Conservation (phyloP, 139 green algal genomes). For the Edaphochlamys debaryana region DNA sequence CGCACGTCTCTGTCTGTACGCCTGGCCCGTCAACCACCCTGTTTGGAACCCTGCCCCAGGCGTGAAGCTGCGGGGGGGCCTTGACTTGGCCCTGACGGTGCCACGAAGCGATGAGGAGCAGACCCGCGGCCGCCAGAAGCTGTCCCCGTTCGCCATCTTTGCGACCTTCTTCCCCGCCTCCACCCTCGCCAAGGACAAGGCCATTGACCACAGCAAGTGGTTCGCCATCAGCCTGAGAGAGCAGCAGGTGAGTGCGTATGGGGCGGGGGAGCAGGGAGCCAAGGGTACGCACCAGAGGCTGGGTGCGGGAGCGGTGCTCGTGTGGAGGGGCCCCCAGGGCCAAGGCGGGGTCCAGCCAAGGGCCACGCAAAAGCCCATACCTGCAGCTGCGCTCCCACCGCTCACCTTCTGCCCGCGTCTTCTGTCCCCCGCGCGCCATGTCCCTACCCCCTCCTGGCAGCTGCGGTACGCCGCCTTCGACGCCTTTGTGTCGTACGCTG, state of each 20-base stretch:
- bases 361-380: too few relatives aligned
- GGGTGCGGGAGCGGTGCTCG: too few relatives aligned
- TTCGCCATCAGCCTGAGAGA: neutral
- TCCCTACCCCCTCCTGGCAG: neutral
- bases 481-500: conserved; percentile 42
- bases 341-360: too few relatives aligned
- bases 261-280: too few relatives aligned
- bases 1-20: neutral
- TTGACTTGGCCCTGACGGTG: conserved; percentile 17
- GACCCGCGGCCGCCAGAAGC: neutral
- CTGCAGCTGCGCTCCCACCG: too few relatives aligned
- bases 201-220: conserved; percentile 26
- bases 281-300: too few relatives aligned
- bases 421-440: too few relatives aligned
- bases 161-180: neutral
- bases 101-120: neutral
- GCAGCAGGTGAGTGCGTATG: conserved; percentile 13
- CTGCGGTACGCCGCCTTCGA: conserved; percentile 26
- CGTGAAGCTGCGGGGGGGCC: conserved; percentile 23
- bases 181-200: conserved; percentile 13
- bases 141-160: conserved; percentile 12
- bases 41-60: neutral
- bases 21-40: too few relatives aligned
- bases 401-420: too few relatives aligned
- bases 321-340: too few relatives aligned